Percentiles rank a stretch among this genome's conserved stretches.
These are phyloP conservation scores for Ephemerocybe angulata DNA, from an alignment of 768 basidiomycete genomes.

Conservation along the genomic window DNA sequence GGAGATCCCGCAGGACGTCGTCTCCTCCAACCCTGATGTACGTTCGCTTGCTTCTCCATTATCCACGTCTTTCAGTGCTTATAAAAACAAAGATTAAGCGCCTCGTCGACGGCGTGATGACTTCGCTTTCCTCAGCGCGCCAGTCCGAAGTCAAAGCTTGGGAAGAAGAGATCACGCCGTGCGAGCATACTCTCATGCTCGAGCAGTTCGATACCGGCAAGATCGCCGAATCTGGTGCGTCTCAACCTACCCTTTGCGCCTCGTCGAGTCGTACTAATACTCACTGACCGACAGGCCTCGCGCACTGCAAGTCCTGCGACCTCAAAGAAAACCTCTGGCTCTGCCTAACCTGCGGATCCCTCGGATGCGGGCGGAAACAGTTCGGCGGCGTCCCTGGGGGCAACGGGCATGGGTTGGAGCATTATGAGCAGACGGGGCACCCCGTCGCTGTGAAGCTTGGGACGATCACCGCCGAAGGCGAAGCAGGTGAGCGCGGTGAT, in stretches of 20 bases:
- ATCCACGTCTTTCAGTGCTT: background rate
- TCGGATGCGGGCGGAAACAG: constrained; percentile 87
- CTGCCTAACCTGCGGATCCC: constrained; percentile 84
- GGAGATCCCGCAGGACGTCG: constrained; percentile 35
- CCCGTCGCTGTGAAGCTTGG: constrained; percentile 89
- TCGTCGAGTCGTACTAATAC: background rate
- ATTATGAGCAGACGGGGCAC: constrained; percentile 71
- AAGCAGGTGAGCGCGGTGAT: constrained; percentile 61
- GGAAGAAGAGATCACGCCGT: constrained; percentile 90
- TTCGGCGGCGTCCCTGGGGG: constrained; percentile 71
- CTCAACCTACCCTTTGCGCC: background rate
- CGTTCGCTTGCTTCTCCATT: background rate
- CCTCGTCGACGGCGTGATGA: constrained; percentile 67
- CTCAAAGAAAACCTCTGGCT: constrained; percentile 94
- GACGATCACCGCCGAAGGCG: constrained; percentile 93
- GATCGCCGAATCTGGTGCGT: constrained; percentile 54
- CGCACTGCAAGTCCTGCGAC: constrained; percentile 79
- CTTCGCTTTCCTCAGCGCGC: constrained; percentile 81
- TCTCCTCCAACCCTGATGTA: constrained; percentile 34
- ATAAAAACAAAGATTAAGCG: constrained; percentile 42
- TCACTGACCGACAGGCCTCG: constrained; percentile 49
- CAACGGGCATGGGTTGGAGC: constrained; percentile 84
- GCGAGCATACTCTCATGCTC: constrained; percentile 68
- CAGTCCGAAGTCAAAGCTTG: constrained; percentile 95
- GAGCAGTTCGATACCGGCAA: constrained; percentile 40